Evolutionary conservation across 2,329 filamentous ascomycete species (phyloP).

Genomic region (Exophiala calicioides): DNA sequence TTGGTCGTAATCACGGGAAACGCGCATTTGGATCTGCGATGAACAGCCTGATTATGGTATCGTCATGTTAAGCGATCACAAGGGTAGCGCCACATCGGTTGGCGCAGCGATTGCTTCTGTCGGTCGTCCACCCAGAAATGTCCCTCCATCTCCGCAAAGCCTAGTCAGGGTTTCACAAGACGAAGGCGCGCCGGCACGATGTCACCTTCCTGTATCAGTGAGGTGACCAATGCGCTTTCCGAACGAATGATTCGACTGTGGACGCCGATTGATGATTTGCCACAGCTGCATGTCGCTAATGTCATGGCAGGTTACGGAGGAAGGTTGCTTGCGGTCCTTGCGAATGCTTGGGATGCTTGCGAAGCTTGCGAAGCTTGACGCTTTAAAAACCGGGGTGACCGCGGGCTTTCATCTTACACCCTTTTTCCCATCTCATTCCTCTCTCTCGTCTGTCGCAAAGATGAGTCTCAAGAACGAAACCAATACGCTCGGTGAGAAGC

Average conservation of each 20-base stretch:
- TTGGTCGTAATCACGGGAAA: neutral
- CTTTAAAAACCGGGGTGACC: conserved; percentile 20
- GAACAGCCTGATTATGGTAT: neutral
- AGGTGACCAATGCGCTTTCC: conserved; percentile 12
- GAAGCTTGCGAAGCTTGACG: conserved; percentile 17
- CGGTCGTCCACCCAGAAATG: conserved; percentile 8
- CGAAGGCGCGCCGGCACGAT: conserved; percentile 14
- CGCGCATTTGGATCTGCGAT: neutral
- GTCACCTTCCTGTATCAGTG: conserved; percentile 15
- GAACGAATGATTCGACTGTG: conserved; percentile 3
- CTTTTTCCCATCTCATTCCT: conserved; percentile 10
- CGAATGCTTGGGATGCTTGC: conserved; percentile 16
- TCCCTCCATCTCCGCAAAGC: conserved; percentile 6
- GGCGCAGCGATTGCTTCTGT: conserved; percentile 5
- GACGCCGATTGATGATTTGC: conserved; percentile 16
- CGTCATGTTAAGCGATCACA: neutral
- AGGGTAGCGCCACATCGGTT: conserved; percentile 9
- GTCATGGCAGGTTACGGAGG: no score
- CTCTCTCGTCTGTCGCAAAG: conserved; percentile 16
- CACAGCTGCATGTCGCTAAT: conserved; percentile 11
- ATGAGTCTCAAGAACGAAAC: conserved; percentile 24
- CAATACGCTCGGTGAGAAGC: conserved; percentile 19
- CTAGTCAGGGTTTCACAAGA: conserved; percentile 10
- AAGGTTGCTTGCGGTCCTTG: conserved; percentile 1
- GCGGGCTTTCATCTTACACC: conserved; percentile 11